phyloP scores from a whole-genome alignment of 1,139 yeast species.

The Suhomyces kunorum region DNA sequence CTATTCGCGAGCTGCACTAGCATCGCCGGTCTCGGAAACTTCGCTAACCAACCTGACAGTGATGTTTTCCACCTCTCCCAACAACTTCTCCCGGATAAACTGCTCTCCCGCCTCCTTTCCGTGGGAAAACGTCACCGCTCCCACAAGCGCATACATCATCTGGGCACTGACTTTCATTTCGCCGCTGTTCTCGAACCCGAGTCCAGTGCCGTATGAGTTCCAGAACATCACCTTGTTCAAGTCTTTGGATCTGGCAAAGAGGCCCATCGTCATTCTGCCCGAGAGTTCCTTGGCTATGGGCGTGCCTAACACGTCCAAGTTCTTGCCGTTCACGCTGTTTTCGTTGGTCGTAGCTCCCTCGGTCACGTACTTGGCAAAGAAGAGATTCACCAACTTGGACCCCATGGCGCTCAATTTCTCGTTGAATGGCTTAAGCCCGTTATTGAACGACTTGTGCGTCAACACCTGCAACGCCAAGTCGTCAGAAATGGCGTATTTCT shows the following conservation, averaged over 20 bases:
- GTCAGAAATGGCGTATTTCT: constrained; percentile 48
- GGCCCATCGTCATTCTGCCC: constrained; percentile 52
- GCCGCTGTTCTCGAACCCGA: constrained; percentile 56
- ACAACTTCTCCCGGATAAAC: constrained; percentile 54
- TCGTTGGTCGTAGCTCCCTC: constrained; percentile 32
- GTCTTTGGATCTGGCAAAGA: constrained; percentile 50
- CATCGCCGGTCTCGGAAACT: constrained; percentile 1
- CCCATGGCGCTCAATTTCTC: constrained; percentile 82
- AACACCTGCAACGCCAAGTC: constrained; percentile 71
- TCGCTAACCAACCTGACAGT: constrained; percentile 21
- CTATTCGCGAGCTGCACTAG: constrained; percentile 8
- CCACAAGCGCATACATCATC: constrained; percentile 72
- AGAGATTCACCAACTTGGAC: constrained; percentile 64
- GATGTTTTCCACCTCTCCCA: constrained; percentile 25
- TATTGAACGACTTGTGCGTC: constrained; percentile 93
- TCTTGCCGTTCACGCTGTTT: constrained; percentile 52
- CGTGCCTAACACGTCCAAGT: constrained; percentile 67
- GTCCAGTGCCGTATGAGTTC: constrained; percentile 59
- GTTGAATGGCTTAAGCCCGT: constrained; percentile 85
- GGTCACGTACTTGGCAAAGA: constrained; percentile 55
- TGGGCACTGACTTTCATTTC: constrained; percentile 65
- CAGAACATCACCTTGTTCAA: constrained; percentile 68
- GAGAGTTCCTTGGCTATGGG: constrained; percentile 51
- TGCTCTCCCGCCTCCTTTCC: constrained; percentile 62
- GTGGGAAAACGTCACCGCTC: constrained; percentile 71